These are phyloP conservation scores for Draba incana DNA, from an alignment of 345 rosid genomes.

Conservation along the genomic window DNA sequence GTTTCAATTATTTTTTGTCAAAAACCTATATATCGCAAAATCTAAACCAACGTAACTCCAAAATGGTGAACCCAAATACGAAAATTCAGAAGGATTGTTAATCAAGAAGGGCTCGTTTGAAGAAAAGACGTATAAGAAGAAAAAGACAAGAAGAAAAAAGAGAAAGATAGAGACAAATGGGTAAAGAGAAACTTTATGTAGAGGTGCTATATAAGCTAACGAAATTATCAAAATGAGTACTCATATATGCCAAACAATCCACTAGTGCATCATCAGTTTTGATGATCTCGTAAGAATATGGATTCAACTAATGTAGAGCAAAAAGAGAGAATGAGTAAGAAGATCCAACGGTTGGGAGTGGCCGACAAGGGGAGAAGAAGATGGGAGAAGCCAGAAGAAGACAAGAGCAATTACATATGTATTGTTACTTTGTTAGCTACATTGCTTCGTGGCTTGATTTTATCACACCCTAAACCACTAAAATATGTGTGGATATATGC, in stretches of 20 bases:
- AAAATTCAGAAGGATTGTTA: no score
- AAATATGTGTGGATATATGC: constrained; percentile 7
- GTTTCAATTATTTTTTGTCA: no score
- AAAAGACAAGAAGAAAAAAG: no score
- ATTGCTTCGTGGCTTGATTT: constrained; percentile 29
- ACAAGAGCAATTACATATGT: constrained; percentile 36
- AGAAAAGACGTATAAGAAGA: no score
- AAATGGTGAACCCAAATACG: no score
- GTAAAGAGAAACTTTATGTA: no score
- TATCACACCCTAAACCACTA: constrained; percentile 21
- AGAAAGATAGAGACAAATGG: no score
- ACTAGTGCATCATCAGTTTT: not conserved
- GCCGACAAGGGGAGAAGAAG: constrained; percentile 35
- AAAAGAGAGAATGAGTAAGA: not conserved
- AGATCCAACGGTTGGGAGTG: constrained; percentile 27
- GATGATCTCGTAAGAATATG: not conserved
- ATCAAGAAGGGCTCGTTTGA: no score
- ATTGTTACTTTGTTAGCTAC: constrained; percentile 35
- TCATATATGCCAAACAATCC: not conserved
- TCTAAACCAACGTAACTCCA: no score
- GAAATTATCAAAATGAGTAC: no score
- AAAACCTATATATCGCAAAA: no score
- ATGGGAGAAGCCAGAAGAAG: constrained; percentile 28
- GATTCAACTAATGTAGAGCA: not conserved
- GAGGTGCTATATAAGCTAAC: no score